phyloP scores from a whole-genome alignment of 2,329 filamentous ascomycete genomes.

The Drechmeria coniospora region DNA sequence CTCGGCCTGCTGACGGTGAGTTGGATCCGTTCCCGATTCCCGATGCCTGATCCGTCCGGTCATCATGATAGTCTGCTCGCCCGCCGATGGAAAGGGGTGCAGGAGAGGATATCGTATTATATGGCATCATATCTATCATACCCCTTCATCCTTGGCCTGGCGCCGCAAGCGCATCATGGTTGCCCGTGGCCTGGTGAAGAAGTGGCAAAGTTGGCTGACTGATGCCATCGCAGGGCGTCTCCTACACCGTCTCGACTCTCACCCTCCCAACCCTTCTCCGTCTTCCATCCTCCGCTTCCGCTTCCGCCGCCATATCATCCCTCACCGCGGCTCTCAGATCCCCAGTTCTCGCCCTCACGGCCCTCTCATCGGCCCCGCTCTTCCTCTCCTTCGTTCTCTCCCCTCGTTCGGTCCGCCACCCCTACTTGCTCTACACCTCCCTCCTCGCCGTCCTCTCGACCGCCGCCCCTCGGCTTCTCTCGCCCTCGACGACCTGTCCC shows the following conservation, averaged over 20 bases:
- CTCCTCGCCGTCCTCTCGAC: conserved; percentile 50
- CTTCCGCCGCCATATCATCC: conserved; percentile 54
- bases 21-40: conserved; percentile 8
- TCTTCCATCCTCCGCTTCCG: conserved; percentile 60
- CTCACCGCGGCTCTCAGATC: conserved; percentile 47
- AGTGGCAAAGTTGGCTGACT: too few species aligned
- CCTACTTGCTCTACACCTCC: conserved; percentile 78
- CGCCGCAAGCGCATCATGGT: too few species aligned
- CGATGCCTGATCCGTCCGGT: conserved; percentile 4
- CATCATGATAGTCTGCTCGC: too few species aligned
- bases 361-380: conserved; percentile 55
- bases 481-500: conserved; percentile 16
- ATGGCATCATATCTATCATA: neutral
- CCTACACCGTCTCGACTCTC: conserved; percentile 66
- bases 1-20: conserved; percentile 77
- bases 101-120: too few species aligned
- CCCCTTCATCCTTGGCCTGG: neutral
- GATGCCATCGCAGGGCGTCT: conserved; percentile 81
- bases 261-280: conserved; percentile 67
- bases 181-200: too few species aligned
- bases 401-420: conserved; percentile 60
- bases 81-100: too few species aligned
- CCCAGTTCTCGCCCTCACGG: conserved; percentile 52
- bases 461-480: conserved; percentile 32
- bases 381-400: conserved; percentile 66